Evolutionary conservation across 2,329 filamentous ascomycete genomes (phyloP), one percentile per base, ranked within the genome.

Genomic region (Lachnellula cervina): DNA sequence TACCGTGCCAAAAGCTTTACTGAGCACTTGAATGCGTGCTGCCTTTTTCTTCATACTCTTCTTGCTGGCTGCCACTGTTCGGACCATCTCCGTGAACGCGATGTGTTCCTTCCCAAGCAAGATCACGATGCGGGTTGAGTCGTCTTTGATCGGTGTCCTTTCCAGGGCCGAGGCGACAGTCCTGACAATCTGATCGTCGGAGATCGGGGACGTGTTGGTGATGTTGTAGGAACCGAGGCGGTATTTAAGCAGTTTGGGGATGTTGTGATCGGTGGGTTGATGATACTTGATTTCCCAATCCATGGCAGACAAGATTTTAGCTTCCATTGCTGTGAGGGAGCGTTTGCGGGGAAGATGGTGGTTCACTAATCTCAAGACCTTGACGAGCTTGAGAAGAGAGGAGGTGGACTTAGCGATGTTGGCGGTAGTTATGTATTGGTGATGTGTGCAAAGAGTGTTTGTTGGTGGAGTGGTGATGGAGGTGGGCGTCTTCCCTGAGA

Each of bases 81-180:
- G 19, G 5, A 46, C 23, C 2, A 28, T 77, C 71, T 89, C 84
- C 90, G 91, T 96, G 66, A 95, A 84, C 76, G 87, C 86, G 67
- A 90, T 84, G 77, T 96, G 91, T 72, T 95, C 87, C 61, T 81
- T 81, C 66, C 87, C 86, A 69, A 92, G 80, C 53, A 96, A 83
- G 53, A 96, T 81, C 52, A 95, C 21, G 5, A 46, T 32, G 21
- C 44, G 91, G 90, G 2, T 87, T 79, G 71, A 90, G 78, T 59
- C 82, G 76, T 65, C 44, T n/a, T 13, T 13, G 5, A 14, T n/a
- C 14, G 44, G 44, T 6, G 11, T 16, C 23, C 13, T 46, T 13
- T 9, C 44, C 44, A 92, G 77, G 56, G 83, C 78, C 64, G 80
- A 71, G 71, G 78, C 74, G 70, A 84, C 80, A 68, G 91, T 81